Evolutionary conservation across 2,329 filamentous ascomycete genomes (phyloP), one percentile per base, ranked within the genome.

Genomic region (Hirsutella minnesotensis): DNA sequence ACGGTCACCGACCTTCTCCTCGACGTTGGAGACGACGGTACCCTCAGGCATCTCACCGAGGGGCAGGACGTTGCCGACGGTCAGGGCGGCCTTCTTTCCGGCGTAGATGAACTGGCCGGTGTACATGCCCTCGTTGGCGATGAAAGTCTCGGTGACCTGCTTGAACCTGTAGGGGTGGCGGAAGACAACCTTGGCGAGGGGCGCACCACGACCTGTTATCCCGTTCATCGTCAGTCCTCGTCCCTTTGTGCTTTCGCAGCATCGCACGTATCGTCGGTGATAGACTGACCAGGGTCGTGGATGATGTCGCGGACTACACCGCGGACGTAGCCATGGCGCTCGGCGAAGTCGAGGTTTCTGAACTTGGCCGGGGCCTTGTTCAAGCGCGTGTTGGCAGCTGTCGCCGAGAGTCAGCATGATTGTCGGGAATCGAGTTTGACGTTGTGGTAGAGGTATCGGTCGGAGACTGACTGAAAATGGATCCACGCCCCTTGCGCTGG

Each of bases 101-200:
- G 90, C 92, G 75, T 98, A 98, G 83, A 98, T 88, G 81, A 98
- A 98, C 74, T 98, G 92, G 68, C 92, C 92, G 57, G 92, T 95
- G 86, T 96, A 98, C 89, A 96, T 95, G 77, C 92, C 92, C 79
- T 96, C 92, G 76, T 96, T 98, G 73, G 92, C 92, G 67, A 98
- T 98, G 83, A 98, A 95, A 59, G 92, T 98, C 83, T 98, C 89
- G 70, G 84, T 90, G 69, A 88, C 75, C 68, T 89, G 83, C 83
- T 94, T 95, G 85, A 86, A 96, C 72, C 82, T 81, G 84, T 98
- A 98, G 62, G 92, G 88, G 73, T 94, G 86, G 62, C 92, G 89
- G 86, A 98, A 98, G 61, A 80, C 74, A 64, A 98, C 89, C 73
- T 86, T 87, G 68, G 92, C 92, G 65, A 98, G 86, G 61, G 92